phyloP scores from a whole-genome alignment of 2,329 filamentous ascomycete species.

The Nigrospora osmanthi region DNA sequence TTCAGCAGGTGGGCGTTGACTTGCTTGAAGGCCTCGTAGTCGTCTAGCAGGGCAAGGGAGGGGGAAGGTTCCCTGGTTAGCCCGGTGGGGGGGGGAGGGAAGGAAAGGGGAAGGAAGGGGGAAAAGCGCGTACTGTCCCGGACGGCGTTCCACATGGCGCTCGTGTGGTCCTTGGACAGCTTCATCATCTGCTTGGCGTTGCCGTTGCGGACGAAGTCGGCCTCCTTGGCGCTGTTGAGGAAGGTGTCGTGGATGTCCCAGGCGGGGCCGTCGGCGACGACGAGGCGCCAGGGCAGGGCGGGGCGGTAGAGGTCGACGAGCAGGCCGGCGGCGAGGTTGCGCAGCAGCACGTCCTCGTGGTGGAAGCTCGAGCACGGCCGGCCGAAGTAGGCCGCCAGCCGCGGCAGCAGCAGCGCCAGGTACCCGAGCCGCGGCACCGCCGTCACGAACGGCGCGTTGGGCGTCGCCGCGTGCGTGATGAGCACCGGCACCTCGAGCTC shows the following conservation, averaged over 20 bases:
- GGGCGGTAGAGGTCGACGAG: constrained; percentile 51
- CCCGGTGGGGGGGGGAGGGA: neutral
- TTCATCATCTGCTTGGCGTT: constrained; percentile 88
- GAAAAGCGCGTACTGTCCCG: constrained; percentile 49
- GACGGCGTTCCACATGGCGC: constrained; percentile 73
- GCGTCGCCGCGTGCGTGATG: constrained; percentile 42
- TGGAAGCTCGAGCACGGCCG: constrained; percentile 50
- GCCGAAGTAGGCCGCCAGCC: constrained; percentile 44
- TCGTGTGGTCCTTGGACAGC: constrained; percentile 76
- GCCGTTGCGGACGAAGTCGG: constrained; percentile 81
- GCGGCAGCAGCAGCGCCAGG: constrained; percentile 48
- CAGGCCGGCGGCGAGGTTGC: constrained; percentile 22
- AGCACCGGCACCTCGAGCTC: constrained; percentile 43
- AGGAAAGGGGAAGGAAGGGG: neutral
- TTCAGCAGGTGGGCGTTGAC: constrained; percentile 74
- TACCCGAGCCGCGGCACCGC: constrained; percentile 52
- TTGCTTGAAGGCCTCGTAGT: constrained; percentile 63
- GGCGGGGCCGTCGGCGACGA: constrained; percentile 43
- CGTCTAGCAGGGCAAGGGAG: constrained; percentile 42
- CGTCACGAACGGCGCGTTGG: constrained; percentile 42
- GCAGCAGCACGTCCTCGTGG: constrained; percentile 29
- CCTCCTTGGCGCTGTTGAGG: constrained; percentile 60
- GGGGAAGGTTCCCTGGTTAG: constrained; percentile 1
- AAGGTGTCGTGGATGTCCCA: constrained; percentile 58
- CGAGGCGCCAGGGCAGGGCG: constrained; percentile 44